Base-by-base conservation (phyloP, 2,329 filamentous ascomycete genomes). In the Fusarium papillatum region DNA sequence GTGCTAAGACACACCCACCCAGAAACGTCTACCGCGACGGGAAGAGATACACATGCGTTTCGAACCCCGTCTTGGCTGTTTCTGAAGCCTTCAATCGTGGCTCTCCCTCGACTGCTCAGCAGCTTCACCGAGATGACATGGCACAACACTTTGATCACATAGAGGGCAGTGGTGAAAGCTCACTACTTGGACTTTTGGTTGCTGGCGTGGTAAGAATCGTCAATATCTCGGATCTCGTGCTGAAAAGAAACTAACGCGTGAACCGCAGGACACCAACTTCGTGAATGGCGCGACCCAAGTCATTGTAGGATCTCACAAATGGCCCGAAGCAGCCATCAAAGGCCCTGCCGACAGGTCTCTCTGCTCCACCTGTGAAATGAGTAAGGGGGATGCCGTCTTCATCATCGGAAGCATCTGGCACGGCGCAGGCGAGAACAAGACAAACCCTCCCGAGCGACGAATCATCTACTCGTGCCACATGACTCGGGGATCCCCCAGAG, bases 341-440 rank as follows among this genome's bases (percentile, higher is more conserved):
- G 66, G 66, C 19, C 66, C 66, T 17, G 66, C 60, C 17, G 66
- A 64, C 19, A 11, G 46, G 14, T 34, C 60, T 16, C 46, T 64
- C 2, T 68, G 66, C 16, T 68, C 66, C 16, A 68, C 66, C 5
- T 34, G 39, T 19, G 66, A 68, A 48, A 55, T 68, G 46, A 38
- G 24, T 1, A 59, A 57, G 36, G 66, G 66, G 3, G 66, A 68
- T 38, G 59, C 57, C 8, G 46, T 68, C 14, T 38, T 68, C 13
- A 68, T 68, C 29, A 68, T 68, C 16, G 66, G 66, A 4, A 64
- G 59, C 39, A 43, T 68, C n/a, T 68, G 66, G 66, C 66, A 68
- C 41, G 66, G 66, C 6, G 66, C 66, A 9, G 66, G 66, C 2
- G 46, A 50, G n/a, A 68, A 68, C 34, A 63, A 31, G 14, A 57